Percentiles rank a stretch among this genome's conserved stretches.
phyloP scores from a whole-genome alignment of 345 rosid species.

The Hevea brasiliensis region DNA sequence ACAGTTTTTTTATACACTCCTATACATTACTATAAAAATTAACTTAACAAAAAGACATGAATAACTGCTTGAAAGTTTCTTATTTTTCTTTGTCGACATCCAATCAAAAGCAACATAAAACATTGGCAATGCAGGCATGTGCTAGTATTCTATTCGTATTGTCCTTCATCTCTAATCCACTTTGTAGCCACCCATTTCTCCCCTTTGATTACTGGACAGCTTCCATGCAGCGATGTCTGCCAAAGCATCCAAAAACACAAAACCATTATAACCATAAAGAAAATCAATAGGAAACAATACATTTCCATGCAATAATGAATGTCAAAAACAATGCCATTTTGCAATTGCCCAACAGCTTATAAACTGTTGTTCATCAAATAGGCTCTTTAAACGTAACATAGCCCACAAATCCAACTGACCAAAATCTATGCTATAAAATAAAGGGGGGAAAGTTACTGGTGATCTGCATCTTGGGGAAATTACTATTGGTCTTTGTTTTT shows the following conservation, averaged over 20 bases:
- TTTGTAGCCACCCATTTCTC: slow-evolving; percentile 42
- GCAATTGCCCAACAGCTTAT: background rate
- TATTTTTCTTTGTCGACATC: no score
- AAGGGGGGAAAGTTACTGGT: background rate
- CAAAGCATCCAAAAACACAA: background rate
- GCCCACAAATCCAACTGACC: background rate
- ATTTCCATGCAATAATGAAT: background rate
- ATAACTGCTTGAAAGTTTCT: background rate
- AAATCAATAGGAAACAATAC: background rate
- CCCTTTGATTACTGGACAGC: slow-evolving; percentile 35
- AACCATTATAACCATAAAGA: background rate
- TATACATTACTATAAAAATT: background rate
- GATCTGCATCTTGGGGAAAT: background rate
- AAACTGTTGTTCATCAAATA: background rate
- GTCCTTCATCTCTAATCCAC: slow-evolving; percentile 33
- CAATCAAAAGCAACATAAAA: background rate
- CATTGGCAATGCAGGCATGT: background rate
- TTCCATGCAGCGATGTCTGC: slow-evolving; percentile 37
- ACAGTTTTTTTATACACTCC: no score
- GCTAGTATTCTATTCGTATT: background rate
- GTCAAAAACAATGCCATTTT: background rate
- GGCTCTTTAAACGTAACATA: background rate
- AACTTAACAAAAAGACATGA: background rate
- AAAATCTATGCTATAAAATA: background rate
- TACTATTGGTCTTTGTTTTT: background rate